Evolutionary conservation across 2,329 filamentous ascomycete species (phyloP).

Genomic region (Fusarium dlaminii): DNA sequence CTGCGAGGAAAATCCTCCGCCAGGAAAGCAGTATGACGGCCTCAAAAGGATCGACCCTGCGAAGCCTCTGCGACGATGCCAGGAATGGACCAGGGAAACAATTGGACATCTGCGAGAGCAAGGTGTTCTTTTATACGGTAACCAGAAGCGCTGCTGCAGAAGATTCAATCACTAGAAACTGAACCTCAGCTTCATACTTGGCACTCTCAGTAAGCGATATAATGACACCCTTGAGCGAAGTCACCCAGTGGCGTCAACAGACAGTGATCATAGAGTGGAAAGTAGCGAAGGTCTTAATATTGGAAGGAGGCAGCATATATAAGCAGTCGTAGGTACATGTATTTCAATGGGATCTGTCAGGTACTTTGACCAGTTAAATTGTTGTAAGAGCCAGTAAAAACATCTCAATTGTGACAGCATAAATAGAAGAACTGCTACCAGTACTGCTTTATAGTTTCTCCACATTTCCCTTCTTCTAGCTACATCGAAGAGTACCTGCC

Average conservation of each 20-base stretch:
- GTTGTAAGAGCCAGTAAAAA: accelerated
- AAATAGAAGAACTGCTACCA: neutral
- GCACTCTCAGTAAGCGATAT: neutral
- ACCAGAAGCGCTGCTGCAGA: neutral
- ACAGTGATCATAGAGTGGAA: accelerated
- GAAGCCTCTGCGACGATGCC: neutral
- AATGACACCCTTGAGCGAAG: accelerated
- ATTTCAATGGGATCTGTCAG: accelerated
- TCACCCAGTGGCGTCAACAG: no score
- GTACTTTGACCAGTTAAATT: accelerated
- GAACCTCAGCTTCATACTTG: neutral
- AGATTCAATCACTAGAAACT: neutral
- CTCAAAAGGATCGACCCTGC: neutral
- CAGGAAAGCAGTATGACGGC: neutral
- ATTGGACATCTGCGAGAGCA: neutral
- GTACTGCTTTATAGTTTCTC: neutral
- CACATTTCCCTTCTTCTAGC: neutral
- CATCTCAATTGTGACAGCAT: accelerated
- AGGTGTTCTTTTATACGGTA: neutral
- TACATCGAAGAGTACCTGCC: accelerated
- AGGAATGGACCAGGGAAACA: neutral
- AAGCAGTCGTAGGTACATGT: neutral
- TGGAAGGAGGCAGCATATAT: neutral
- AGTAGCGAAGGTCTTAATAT: neutral
- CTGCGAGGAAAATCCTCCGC: neutral